Conservation (phyloP, 2,329 filamentous ascomycete species). For the Claviceps sorghi region DNA sequence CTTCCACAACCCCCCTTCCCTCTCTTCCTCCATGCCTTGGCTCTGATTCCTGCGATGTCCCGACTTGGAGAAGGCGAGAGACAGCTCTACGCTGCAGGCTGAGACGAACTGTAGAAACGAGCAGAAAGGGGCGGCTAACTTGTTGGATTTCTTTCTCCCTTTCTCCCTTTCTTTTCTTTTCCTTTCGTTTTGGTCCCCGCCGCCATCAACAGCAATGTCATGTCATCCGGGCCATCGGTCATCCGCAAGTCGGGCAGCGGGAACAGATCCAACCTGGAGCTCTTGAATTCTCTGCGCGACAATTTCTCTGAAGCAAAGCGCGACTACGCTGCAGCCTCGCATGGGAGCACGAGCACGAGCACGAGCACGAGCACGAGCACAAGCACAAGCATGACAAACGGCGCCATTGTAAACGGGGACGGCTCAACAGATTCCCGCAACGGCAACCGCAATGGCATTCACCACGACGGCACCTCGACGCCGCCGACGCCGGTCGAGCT, state of each 20-base stretch:
- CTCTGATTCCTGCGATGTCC: neutral
- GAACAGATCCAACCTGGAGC: slow-evolving; percentile 81
- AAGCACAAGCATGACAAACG: slow-evolving; percentile 16
- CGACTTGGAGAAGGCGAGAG: neutral
- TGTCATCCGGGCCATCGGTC: slow-evolving; percentile 69
- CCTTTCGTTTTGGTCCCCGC: neutral
- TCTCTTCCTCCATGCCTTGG: neutral
- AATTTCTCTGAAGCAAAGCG: slow-evolving; percentile 67
- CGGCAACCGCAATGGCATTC: slow-evolving; percentile 15
- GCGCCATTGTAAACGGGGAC: slow-evolving; percentile 13
- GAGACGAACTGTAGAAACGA: neutral
- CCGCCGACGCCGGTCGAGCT: slow-evolving; percentile 21
- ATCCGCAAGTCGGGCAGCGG: slow-evolving; percentile 58
- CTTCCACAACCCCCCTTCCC: too few relatives aligned
- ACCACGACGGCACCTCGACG: slow-evolving; percentile 14
- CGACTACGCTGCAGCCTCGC: slow-evolving; percentile 30
- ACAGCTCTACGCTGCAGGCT: neutral
- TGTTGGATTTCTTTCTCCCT: neutral
- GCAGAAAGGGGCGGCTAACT: neutral
- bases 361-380: slow-evolving; percentile 6
- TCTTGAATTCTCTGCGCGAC: slow-evolving; percentile 72
- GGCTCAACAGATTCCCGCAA: slow-evolving; percentile 5
- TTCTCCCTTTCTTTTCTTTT: too few relatives aligned
- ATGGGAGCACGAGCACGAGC: slow-evolving; percentile 5
- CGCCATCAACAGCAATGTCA: slow-evolving; percentile 50